Conservation (phyloP, 305 asterid species). For the Nicotiana rustica region DNA sequence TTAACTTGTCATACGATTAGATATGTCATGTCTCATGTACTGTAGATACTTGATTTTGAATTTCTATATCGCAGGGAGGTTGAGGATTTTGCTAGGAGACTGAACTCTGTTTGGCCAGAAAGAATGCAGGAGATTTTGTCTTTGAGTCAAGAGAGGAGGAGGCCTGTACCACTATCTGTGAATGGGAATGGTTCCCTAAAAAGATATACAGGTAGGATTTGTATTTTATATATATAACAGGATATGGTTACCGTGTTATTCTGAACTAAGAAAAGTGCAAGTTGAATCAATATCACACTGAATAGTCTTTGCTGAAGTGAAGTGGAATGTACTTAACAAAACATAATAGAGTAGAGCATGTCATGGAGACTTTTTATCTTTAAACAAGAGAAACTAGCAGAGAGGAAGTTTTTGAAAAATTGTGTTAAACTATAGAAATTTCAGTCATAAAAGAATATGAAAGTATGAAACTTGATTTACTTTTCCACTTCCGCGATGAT, state of each 20-base stretch:
- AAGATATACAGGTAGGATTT: constrained; percentile 64
- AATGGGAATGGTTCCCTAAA: constrained; percentile 77
- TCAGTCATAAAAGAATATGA: too few relatives aligned
- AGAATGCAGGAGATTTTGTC: constrained; percentile 88
- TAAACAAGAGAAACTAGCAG: background rate
- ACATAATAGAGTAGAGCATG: constrained; percentile 3
- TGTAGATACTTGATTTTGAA: constrained; percentile 21
- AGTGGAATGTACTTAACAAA: background rate
- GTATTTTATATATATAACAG: constrained; percentile 12
- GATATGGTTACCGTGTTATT: background rate
- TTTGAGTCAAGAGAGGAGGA: constrained; percentile 80
- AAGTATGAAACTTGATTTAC: too few relatives aligned
- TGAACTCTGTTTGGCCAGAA: constrained; percentile 94
- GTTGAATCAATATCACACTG: background rate
- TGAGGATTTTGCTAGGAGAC: constrained; percentile 93
- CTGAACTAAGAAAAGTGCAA: constrained; percentile 29
- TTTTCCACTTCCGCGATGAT: too few relatives aligned
- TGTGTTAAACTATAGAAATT: background rate
- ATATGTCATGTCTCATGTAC: constrained; percentile 25
- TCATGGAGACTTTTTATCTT: background rate
- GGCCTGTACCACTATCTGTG: constrained; percentile 56
- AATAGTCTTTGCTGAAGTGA: constrained; percentile 17
- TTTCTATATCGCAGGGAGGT: constrained; percentile 76
- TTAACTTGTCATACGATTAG: background rate
- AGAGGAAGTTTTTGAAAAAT: background rate